These are phyloP conservation scores for Aspergillus haitiensis DNA, from an alignment of 495 filamentous ascomycete species.

Conservation along the genomic window DNA sequence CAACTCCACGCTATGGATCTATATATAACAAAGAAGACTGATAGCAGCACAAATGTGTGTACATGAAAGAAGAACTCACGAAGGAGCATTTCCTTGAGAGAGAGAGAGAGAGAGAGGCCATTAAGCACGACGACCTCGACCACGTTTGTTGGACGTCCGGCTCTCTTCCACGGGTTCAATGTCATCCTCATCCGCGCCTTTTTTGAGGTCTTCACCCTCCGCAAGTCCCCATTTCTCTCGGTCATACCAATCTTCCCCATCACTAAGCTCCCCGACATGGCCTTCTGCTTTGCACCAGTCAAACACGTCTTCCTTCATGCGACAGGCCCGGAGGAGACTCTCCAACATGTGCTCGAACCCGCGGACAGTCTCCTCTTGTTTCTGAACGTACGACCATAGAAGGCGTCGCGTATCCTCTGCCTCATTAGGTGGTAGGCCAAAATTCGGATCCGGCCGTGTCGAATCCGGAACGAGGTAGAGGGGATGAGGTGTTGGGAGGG, in stretches of 20 bases:
- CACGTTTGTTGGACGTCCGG: conserved; percentile 71
- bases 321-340: conserved; percentile 72
- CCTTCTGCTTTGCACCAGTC: conserved; percentile 89
- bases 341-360: conserved; percentile 74
- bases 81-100: background rate
- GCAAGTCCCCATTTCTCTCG: conserved; percentile 82
- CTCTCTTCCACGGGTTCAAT: conserved; percentile 70
- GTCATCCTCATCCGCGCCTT: conserved; percentile 90
- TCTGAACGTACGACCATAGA: conserved; percentile 84
- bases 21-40: conserved; percentile 5
- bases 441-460: conserved; percentile 71
- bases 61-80: conserved; percentile 6
- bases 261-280: conserved; percentile 81
- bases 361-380: conserved; percentile 91
- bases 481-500: conserved; percentile 67
- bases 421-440: conserved; percentile 76
- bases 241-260: conserved; percentile 97
- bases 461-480: conserved; percentile 75
- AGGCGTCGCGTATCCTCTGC: conserved; percentile 86
- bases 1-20: conserved; percentile 29
- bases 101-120: background rate
- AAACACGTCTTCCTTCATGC: conserved; percentile 74
- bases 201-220: conserved; percentile 72
- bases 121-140: conserved; percentile 42
- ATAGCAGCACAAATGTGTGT: conserved; percentile 5